Conservation (phyloP, 2,329 filamentous ascomycete species). For the Trichoderma harzianum region DNA sequence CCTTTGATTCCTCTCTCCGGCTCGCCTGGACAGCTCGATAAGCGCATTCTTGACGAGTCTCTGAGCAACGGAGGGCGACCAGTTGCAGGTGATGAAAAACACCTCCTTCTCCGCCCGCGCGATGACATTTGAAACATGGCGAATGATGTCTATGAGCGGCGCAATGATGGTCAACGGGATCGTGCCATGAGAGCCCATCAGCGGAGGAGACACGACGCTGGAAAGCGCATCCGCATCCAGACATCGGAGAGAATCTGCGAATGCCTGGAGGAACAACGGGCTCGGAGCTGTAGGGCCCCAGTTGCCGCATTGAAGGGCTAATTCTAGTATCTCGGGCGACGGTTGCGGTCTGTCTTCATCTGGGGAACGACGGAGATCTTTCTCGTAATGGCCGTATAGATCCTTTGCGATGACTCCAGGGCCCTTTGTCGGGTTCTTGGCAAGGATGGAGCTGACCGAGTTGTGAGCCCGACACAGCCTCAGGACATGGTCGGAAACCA, state of each 20-base stretch:
- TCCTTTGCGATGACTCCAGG: slow-evolving; percentile 53
- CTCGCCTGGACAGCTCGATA: slow-evolving; percentile 64
- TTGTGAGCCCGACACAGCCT: slow-evolving; percentile 49
- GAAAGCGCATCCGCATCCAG: slow-evolving; percentile 49
- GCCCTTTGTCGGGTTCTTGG: slow-evolving; percentile 48
- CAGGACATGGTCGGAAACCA: slow-evolving; percentile 38
- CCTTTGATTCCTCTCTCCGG: slow-evolving; percentile 52
- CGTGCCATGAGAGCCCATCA: slow-evolving; percentile 55
- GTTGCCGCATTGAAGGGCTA: slow-evolving; percentile 59
- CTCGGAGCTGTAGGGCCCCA: slow-evolving; percentile 64
- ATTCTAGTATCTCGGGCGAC: slow-evolving; percentile 42
- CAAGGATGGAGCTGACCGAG: slow-evolving; percentile 58
- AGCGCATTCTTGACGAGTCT: slow-evolving; percentile 65
- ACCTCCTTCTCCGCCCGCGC: slow-evolving; percentile 69
- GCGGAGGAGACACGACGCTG: slow-evolving; percentile 50
- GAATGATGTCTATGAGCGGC: slow-evolving; percentile 57
- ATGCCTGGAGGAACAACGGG: slow-evolving; percentile 65
- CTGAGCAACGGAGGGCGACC: slow-evolving; percentile 67
- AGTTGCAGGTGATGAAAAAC: slow-evolving; percentile 72
- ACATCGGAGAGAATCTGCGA: slow-evolving; percentile 60
- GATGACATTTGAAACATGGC: slow-evolving; percentile 75
- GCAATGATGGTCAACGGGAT: slow-evolving; percentile 65
- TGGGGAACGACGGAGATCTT: slow-evolving; percentile 20
- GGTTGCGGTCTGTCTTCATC: slow-evolving; percentile 25
- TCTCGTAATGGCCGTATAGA: slow-evolving; percentile 44